Conservation (phyloP, 192 early-diverging fungal genomes). For the Chytriomyces hyalinus region DNA sequence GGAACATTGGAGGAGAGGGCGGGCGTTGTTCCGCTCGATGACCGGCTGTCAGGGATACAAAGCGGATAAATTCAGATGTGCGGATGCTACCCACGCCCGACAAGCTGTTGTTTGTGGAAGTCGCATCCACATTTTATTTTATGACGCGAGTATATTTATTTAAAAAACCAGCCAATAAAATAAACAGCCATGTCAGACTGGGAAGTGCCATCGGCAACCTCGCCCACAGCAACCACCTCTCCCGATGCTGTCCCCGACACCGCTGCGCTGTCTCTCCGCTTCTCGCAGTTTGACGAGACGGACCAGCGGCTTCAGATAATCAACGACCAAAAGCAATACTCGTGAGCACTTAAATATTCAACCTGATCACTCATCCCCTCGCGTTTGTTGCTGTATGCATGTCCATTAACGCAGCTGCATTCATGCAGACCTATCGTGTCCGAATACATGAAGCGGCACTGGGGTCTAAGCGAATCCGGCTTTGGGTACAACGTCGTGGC, state of each 20-base stretch:
- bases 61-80: too few relatives aligned
- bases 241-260: slow-evolving; percentile 10
- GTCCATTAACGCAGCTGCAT: not conserved
- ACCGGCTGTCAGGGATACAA: too few relatives aligned
- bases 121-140: not conserved
- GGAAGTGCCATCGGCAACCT: not conserved
- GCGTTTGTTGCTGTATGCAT: not conserved
- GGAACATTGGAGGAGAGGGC: too few relatives aligned
- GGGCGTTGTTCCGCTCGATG: too few relatives aligned
- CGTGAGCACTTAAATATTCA: slow-evolving; percentile 48
- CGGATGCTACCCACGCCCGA: too few relatives aligned
- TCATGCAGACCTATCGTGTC: slow-evolving; percentile 65
- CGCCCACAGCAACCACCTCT: not conserved
- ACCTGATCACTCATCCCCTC: not conserved
- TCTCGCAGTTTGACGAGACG: slow-evolving; percentile 32
- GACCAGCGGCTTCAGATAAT: slow-evolving; percentile 70
- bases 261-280: slow-evolving; percentile 10
- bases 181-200: not conserved
- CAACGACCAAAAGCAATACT: slow-evolving; percentile 82
- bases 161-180: not conserved
- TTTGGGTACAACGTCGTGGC: slow-evolving; percentile 98
- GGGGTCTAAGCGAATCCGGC: slow-evolving; percentile 79
- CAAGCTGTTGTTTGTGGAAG: slow-evolving; percentile 64
- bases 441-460: slow-evolving; percentile 81
- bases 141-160: not conserved